These are phyloP conservation scores for Ormosia emarginata DNA, from an alignment of 306 rosid genomes.

Conservation along the genomic window DNA sequence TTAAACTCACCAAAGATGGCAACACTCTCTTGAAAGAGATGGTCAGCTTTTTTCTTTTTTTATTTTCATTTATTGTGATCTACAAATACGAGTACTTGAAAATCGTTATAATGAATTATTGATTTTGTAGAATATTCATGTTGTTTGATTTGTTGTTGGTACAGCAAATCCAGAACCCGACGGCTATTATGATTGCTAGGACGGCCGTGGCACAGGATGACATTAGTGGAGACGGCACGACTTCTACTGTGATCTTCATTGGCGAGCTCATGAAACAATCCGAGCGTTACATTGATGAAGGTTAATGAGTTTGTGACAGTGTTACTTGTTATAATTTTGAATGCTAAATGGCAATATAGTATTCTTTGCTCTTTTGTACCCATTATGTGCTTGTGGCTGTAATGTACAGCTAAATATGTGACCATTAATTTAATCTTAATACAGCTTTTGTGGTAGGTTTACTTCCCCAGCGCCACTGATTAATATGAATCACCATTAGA, in stretches of 20 bases:
- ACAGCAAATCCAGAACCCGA: conserved; percentile 98
- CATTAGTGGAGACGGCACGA: conserved; percentile 93
- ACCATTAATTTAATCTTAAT: background rate
- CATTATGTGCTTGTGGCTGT: too few relatives aligned
- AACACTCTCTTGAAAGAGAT: conserved; percentile 93
- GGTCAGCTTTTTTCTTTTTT: conserved; percentile 39
- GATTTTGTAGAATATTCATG: background rate
- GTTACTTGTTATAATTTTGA: background rate
- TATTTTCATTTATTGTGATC: background rate
- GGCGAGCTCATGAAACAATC: conserved; percentile 99
- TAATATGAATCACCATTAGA: background rate
- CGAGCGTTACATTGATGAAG: conserved; percentile 88
- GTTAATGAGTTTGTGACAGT: conserved; percentile 29
- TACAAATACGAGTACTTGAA: background rate
- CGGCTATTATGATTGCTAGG: conserved; percentile 97
- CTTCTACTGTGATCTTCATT: conserved; percentile 88
- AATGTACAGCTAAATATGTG: too few relatives aligned
- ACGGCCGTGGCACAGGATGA: conserved; percentile 99
- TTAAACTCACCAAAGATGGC: conserved; percentile 95
- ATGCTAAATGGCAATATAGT: too few relatives aligned
- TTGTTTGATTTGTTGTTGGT: background rate
- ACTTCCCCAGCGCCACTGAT: background rate
- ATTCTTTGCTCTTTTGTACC: too few relatives aligned
- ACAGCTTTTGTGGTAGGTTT: background rate
- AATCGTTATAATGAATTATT: background rate